These are phyloP conservation scores for Pseudomassariella vexata DNA, from an alignment of 2,329 filamentous ascomycete genomes.

Conservation along the genomic window DNA sequence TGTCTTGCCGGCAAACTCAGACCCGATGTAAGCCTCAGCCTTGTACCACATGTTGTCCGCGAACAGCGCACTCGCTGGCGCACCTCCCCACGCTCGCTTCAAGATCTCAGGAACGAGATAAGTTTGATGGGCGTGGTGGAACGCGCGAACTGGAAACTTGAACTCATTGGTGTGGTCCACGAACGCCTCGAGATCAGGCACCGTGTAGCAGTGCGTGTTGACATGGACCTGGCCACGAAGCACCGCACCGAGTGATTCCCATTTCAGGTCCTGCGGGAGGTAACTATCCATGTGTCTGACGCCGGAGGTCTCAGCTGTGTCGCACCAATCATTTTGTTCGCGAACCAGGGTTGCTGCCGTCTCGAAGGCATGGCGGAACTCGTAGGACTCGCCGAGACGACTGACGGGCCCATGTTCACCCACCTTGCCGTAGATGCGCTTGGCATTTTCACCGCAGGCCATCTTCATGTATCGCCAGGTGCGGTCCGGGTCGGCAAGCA, in stretches of 20 bases:
- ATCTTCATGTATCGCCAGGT: constrained; percentile 71
- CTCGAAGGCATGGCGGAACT: constrained; percentile 63
- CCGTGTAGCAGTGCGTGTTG: constrained; percentile 68
- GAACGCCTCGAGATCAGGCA: constrained; percentile 63
- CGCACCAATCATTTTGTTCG: constrained; percentile 64
- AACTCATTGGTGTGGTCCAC: constrained; percentile 69
- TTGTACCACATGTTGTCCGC: constrained; percentile 72
- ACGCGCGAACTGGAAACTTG: constrained; percentile 58
- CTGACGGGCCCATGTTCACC: constrained; percentile 52
- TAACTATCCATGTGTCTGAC: constrained; percentile 48
- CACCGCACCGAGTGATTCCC: constrained; percentile 58
- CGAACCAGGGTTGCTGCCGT: constrained; percentile 51
- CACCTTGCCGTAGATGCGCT: constrained; percentile 51
- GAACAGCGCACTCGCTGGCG: constrained; percentile 54
- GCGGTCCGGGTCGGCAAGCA: constrained; percentile 60
- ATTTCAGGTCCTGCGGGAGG: constrained; percentile 55
- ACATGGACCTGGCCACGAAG: constrained; percentile 62
- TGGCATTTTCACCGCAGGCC: constrained; percentile 68
- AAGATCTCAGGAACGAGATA: constrained; percentile 61
- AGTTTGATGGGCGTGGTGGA: constrained; percentile 65
- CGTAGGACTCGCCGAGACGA: constrained; percentile 63
- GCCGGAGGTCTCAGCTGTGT: constrained; percentile 44
- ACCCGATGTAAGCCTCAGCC: constrained; percentile 58
- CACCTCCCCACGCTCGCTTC: constrained; percentile 49
- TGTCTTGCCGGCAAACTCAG: constrained; percentile 60